Evolutionary conservation across 805 yeast species (phyloP), one percentile per base, ranked within the genome.

Genomic region (Nakazawaea populi): DNA sequence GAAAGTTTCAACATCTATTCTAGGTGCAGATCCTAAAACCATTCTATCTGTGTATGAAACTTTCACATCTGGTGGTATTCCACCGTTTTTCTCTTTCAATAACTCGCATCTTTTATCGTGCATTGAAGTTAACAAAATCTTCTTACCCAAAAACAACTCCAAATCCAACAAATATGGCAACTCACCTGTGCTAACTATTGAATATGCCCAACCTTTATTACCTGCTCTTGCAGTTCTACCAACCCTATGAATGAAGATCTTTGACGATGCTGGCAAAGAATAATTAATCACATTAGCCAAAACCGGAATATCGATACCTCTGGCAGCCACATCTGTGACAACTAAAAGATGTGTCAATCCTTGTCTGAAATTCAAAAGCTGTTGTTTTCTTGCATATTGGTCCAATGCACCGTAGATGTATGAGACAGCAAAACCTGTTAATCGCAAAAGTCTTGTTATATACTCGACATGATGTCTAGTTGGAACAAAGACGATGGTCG

Each of bases 181-280:
- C 65, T 94, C 99, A 50, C 80, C 75, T 56, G 90, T 96, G 52
- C 83, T 76, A 6, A 91, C 85, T 54, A 94, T 80, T 3, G 97
- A 85, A 65, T 88, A 94, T 0, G 99, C 99, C 96, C 97, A 90
- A 63, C 99, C 99, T 59, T 79, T 82, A 65, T 89, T 86, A 65
- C 99, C 99, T 7, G 99, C 99, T 77, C 99, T 87, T 9, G 99
- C 99, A 44, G 99, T 94, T 77, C 99, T 85, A 67, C 99, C 99
- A 44, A 94, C 98, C 71, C 99, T 83, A 70, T 94, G 99, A 51
- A 94, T 80, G 68, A 94, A 94, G 53, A 92, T 87, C 68, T 95
- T 94, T 4, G 97, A 89, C 1, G 95, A 85, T 1, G 89, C 86
- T 9, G 98, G 98, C 54, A 94, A 74, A 1, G 96, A 82, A 67